Base-by-base conservation (phyloP, 2,329 filamentous ascomycete species). In the Talaromyces pinophilus region DNA sequence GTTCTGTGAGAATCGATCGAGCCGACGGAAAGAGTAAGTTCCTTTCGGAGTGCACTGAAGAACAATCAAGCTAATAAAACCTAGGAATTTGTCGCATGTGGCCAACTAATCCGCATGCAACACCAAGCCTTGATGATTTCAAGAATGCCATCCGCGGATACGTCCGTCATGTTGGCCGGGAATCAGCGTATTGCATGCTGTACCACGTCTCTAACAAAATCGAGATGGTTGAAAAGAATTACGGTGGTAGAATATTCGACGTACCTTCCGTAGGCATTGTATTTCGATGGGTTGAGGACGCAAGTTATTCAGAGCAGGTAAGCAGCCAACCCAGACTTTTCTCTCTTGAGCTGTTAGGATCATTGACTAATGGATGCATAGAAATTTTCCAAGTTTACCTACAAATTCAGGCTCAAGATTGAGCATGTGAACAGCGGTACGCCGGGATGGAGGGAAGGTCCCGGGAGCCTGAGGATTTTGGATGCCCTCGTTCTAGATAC, bases 221-320 rank as follows among this genome's bases (percentile, higher is more conserved):
- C 30, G 62, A 63, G 28, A 57, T 46, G 38, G 50, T 63, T 6
- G 25, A 33, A 4, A 63, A 63, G 35, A 17, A 55, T 46, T 57
- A 55, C 22, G 40, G 28, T 2, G 25, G 62, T 17, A 40, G 28
- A 54, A 25, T 11, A 19, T 40, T 54, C 35, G 17, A 5, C 11
- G 62, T 63, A 2, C 62, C 62, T 17, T 63, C 62, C 3, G 28
- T 64, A 35, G 62, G 62, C 15, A 10, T 64, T 40, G 19, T 35
- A 3, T 64, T 64, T 35, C 42, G 62, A 38, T 59, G 62, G 52
- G 40, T 44, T 40, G 62, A 64, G 17, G 62, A 64, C 35, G 62
- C 62, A 48, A 44, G n/a, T 44, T 46, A 28, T 40, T 30, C 52
- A 48, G 30, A 28, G 30, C 15, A 17, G 19, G 62, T 59, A 64